These are phyloP conservation scores for Aspergillus egyptiacus DNA, from an alignment of 495 filamentous ascomycete genomes.

Conservation along the genomic window DNA sequence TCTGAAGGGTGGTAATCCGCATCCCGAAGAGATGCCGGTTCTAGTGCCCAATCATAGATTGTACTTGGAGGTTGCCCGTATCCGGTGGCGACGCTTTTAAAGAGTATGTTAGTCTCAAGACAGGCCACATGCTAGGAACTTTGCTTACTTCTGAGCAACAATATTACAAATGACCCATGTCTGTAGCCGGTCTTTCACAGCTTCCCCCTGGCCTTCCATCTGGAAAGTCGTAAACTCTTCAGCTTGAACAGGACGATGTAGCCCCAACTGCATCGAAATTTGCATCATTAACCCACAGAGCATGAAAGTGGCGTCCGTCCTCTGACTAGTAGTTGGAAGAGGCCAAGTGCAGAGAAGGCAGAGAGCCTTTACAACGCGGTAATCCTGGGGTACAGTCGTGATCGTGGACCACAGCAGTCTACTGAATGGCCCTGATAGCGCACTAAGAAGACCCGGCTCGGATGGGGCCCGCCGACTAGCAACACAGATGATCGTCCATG, in stretches of 20 bases:
- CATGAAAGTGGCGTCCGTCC: constrained; percentile 84
- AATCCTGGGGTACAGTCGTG: constrained; percentile 73
- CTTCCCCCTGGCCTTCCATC: constrained; percentile 75
- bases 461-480: constrained; percentile 67
- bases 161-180: constrained; percentile 95
- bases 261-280: constrained; percentile 80
- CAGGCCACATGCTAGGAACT: not conserved
- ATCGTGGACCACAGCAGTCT: constrained; percentile 76
- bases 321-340: constrained; percentile 77
- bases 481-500: constrained; percentile 81
- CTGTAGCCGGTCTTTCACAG: constrained; percentile 75
- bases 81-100: constrained; percentile 69
- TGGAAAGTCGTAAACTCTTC: constrained; percentile 85
- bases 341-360: constrained; percentile 92
- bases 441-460: constrained; percentile 62
- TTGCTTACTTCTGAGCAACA: constrained; percentile 65
- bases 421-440: constrained; percentile 66
- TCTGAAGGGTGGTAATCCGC: constrained; percentile 61
- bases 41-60: constrained; percentile 80
- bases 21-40: constrained; percentile 54
- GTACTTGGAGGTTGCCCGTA: constrained; percentile 84
- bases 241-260: constrained; percentile 84
- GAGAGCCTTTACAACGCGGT: constrained; percentile 83
- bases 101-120: constrained; percentile 15
- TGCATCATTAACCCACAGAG: constrained; percentile 91